Evolutionary conservation across 1,284 basidiomycete species (phyloP).

Genomic region (Malassezia sympodialis): DNA sequence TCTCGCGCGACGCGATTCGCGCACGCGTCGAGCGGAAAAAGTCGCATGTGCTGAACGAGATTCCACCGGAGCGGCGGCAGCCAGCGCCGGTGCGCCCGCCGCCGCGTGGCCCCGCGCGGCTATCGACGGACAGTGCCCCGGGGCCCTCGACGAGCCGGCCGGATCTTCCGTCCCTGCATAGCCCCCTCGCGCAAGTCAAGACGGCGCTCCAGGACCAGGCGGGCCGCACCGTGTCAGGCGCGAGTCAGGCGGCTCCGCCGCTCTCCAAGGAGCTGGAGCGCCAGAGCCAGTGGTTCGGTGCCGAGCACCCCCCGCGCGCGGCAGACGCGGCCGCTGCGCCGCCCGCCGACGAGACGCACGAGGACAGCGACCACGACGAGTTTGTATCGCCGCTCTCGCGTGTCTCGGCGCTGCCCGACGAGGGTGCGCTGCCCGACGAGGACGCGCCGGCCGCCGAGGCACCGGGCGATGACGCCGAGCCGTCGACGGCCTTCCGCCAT

Average conservation of each 20-base stretch:
- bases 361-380: not conserved
- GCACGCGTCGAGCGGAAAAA: slow-evolving; percentile 20
- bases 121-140: slow-evolving; percentile 3
- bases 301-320: not conserved
- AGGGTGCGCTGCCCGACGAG: no score
- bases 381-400: not conserved
- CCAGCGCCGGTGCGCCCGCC: not conserved
- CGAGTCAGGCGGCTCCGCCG: not conserved
- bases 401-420: not conserved
- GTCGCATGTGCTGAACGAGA: not conserved
- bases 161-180: not conserved
- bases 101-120: not conserved
- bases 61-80: not conserved
- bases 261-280: slow-evolving; percentile 3
- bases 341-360: not conserved
- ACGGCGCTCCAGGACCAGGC: not conserved
- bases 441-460: not conserved
- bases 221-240: not conserved
- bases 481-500: slow-evolving; percentile 9
- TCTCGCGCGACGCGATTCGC: slow-evolving; percentile 41
- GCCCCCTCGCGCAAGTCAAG: not conserved
- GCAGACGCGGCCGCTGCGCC: not conserved
- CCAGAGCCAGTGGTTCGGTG: slow-evolving; percentile 10
- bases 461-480: not conserved
- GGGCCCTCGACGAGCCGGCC: slow-evolving; percentile 18